Base-by-base conservation (phyloP, 208 protist genomes). In the Borovskyia barvae region DNA sequence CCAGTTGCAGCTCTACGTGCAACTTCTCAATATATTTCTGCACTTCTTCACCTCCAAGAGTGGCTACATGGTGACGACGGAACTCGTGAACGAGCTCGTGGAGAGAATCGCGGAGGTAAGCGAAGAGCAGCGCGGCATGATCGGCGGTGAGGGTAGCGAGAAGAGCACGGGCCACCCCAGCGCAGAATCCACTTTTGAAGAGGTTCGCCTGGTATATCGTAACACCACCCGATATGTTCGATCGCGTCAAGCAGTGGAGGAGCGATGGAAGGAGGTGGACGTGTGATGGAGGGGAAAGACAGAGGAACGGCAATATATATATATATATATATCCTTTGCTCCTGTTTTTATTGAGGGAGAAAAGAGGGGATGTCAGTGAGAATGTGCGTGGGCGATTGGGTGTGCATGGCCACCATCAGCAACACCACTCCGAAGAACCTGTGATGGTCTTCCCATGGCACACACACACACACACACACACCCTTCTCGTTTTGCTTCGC, bases 21-120 rank as follows among this genome's bases (percentile, higher is more conserved):
- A 98, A 20, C 92, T 99, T 39, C 78, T 99, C 12, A 97, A 98
- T 64, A 45, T 86, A 6, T 91, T 95, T 47, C 55, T 99, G 1
- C 97, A 94, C 79, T 98, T 97, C 75, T 98, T 91, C 74, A 86
- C 94, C 3, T 51, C 81, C 20, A 68, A 85, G 45, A 87, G 84
- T 50, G 73, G 80, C 17, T 64, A 66, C 25, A 58, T 97, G 11
- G 76, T 77, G 11, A 68, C 65, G 24, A 71, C 70, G 40, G 66
- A 69, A 2, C 46, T 80, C 48, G 60, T 92, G 35, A 80, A 82
- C 33, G 53, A 55, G 33, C 42, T 92, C 22, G 43, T 92, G 9
- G 81, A 91, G 19, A 58, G 66, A 20, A 80, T 86, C 35, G 69
- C 80, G 40, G 80, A 83, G 30, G 51, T 57, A n/a, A 80, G 65